phyloP scores from a whole-genome alignment of 208 protist species.

The Acanthamoeba rhysodes region DNA sequence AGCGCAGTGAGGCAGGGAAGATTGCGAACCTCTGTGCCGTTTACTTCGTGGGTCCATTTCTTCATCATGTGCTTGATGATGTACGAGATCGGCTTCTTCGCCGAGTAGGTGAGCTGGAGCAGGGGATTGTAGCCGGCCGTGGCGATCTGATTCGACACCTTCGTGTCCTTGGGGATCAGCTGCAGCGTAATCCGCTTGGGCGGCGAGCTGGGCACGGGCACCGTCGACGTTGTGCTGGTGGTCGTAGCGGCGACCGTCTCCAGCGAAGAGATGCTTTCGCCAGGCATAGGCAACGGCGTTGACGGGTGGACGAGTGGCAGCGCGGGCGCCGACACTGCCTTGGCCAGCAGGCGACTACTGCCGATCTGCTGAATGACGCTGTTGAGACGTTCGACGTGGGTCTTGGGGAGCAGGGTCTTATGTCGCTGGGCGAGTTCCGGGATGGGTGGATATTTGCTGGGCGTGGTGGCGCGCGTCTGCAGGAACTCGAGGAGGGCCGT shows the following conservation, averaged over 20 bases:
- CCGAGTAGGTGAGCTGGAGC: constrained; percentile 55
- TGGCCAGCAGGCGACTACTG: not conserved
- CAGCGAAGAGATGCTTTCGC: not conserved
- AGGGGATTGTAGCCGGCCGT: constrained; percentile 57
- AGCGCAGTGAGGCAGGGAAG: too few relatives aligned
- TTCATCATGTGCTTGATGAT: constrained; percentile 71
- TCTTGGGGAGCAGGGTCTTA: constrained; percentile 24
- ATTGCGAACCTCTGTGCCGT: constrained; percentile 1
- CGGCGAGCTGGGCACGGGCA: not conserved
- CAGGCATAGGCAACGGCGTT: not conserved
- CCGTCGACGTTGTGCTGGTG: not conserved
- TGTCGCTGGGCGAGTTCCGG: not conserved
- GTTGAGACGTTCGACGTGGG: not conserved
- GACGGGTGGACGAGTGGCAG: not conserved
- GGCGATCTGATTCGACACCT: not conserved
- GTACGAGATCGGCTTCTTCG: constrained; percentile 68
- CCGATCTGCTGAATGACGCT: not conserved
- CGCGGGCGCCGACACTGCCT: not conserved
- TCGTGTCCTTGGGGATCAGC: constrained; percentile 32
- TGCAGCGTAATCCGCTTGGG: constrained; percentile 64
- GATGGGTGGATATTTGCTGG: not conserved
- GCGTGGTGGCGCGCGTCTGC: not conserved
- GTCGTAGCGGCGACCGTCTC: not conserved
- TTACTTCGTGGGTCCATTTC: constrained; percentile 27
- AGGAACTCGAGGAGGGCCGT: not conserved